Base-by-base conservation (phyloP, 1,284 basidiomycete species). In the Marasmius oreades region DNA sequence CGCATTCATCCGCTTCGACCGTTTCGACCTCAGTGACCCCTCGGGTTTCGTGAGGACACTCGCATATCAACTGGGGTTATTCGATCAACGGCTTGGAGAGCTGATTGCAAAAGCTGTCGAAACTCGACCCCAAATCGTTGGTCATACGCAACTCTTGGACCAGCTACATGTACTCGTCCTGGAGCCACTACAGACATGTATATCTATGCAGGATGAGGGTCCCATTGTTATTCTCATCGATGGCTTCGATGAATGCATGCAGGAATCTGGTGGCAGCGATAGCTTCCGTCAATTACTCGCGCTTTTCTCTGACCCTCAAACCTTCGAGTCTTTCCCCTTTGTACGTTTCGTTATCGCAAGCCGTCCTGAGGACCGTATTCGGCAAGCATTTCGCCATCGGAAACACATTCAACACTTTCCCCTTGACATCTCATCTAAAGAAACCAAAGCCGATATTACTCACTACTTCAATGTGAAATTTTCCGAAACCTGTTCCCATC, bases 1-100 rank as follows among this genome's bases (percentile, higher is more conserved):
- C 22, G 51, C 55, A 3, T 57, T 57, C 26, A 48, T 57, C 24
- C 55, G 51, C 22, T 57, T 57, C 23, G 55, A 57, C 31, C 51
- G 55, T 5, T 31, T n/a, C 51, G 45, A 23, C 3, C 53, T 37
- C 33, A 53, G 37, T 18, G 51, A 57, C 23, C 23, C 55, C 12
- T n/a, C 31, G 23, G 2, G 42, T 14, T 53, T 57, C 23, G 45
- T 57, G 18, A 31, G 18, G 33, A 42, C 5, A 42, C 39, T 46
- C 26, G 51, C 55, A 12, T 37, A 57, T 23, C 20, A 46, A 31
- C 55, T 57, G 1, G 55, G 51, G 7, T 20, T 7, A 1, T 57
- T 57, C 47, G 51, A 53, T 24, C 22, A 20, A 11, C 42, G 44
- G n/a, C 22, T 57, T 2, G 55, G 33, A 14, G n/a, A 47, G 18